Evolutionary conservation across 2,329 filamentous ascomycete species (phyloP), one percentile per base, ranked within the genome.

Genomic region (Hypomyces perniciosus): DNA sequence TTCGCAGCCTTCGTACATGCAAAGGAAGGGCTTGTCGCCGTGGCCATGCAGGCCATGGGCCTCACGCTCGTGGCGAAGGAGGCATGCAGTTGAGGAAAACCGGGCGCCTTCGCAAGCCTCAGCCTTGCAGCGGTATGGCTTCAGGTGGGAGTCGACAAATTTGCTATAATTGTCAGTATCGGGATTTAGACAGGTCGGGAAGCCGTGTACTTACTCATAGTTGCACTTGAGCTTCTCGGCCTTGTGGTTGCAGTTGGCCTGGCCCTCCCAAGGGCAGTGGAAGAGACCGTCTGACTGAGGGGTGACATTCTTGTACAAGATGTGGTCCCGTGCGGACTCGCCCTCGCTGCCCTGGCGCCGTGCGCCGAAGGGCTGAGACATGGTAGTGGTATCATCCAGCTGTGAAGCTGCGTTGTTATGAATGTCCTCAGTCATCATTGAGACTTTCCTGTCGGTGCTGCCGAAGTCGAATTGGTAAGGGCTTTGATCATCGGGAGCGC

Each of bases 211-310:
- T 81, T 85, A 95, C 91, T 96, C 91, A 67, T 96, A 97, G 73
- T 96, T 95, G 84, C 92, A 96, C 81, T 96, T 96, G 61, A 97
- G 87, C 75, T 95, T 93, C 65, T 95, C 93, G 38, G 91, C 83
- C 73, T 88, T 88, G 82, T 96, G 92, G 69, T 81, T 87, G 80
- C 92, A 97, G 64, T 67, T 75, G 31, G 72, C 52, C 54, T 84
- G 77, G 61, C 83, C 86, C 67, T 86, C 84, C 77, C 86, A 93
- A 5, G 92, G 92, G 77, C 92, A 97, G 73, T 95, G 90, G 74
- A 93, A 97, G 53, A 95, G 81, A 64, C 90, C 90, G 70, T 96
- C 89, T 33, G 77, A 68, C 38, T 78, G 69, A 8, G 84, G 80
- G 43, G 72, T 72, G 49, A 77, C 80, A 59, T 81, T 82, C 66